phyloP scores from a whole-genome alignment of 768 basidiomycete genomes.

The Mycena indigotica region DNA sequence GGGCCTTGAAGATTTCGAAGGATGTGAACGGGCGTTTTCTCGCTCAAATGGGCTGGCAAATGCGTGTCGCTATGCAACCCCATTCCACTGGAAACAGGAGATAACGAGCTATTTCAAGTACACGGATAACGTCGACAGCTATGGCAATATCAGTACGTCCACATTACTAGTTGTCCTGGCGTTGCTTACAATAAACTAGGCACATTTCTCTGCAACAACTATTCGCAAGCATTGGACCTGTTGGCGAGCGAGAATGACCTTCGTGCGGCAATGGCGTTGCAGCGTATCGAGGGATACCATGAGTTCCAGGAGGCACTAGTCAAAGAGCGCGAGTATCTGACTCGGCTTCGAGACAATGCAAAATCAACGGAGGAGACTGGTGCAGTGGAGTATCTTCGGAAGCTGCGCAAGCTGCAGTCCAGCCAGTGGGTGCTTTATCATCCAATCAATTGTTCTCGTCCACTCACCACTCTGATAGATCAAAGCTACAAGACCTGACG shows the following conservation, averaged over 20 bases:
- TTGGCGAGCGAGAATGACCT: background rate
- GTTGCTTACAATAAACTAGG: background rate
- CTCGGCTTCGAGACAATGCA: background rate
- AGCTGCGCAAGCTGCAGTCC: background rate
- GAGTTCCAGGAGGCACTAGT: background rate
- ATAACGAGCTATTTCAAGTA: background rate
- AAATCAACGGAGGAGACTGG: slow-evolving; percentile 6
- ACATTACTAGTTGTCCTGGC: slow-evolving; percentile 5
- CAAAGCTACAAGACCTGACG: background rate
- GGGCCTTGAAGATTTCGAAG: slow-evolving; percentile 21
- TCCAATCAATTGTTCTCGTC: too few relatives aligned
- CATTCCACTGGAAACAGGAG: too few relatives aligned
- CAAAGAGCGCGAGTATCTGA: slow-evolving; percentile 1
- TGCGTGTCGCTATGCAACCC: slow-evolving; percentile 4
- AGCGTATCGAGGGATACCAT: background rate
- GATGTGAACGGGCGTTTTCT: slow-evolving; percentile 17
- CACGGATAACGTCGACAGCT: slow-evolving; percentile 9
- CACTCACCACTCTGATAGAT: too few relatives aligned
- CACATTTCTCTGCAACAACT: slow-evolving; percentile 6
- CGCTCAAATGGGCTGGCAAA: slow-evolving; percentile 10
- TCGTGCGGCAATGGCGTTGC: background rate
- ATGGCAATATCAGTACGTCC: slow-evolving; percentile 11
- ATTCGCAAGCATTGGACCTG: slow-evolving; percentile 1
- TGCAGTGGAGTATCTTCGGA: slow-evolving; percentile 8
- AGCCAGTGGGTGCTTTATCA: too few relatives aligned